Evolutionary conservation across 2,329 filamentous ascomycete genomes (phyloP).

Genomic region (Apiospora marii): DNA sequence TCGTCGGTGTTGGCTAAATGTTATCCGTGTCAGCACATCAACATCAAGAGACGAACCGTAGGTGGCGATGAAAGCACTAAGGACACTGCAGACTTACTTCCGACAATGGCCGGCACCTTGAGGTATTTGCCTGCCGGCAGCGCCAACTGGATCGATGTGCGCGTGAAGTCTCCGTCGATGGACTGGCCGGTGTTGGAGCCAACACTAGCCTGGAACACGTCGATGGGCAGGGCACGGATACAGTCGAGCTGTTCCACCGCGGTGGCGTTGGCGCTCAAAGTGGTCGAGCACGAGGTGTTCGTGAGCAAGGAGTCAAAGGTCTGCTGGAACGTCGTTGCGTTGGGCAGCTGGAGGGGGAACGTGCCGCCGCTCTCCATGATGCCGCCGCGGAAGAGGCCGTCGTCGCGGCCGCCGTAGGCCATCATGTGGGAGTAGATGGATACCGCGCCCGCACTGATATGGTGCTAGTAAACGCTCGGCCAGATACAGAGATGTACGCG

Average conservation of each 20-base stretch:
- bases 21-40: not conserved
- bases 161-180: slow-evolving; percentile 22
- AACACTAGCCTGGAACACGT: not conserved
- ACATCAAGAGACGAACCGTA: not conserved
- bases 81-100: not conserved
- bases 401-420: slow-evolving; percentile 63
- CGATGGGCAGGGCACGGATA: not conserved
- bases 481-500: too few species aligned
- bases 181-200: slow-evolving; percentile 17
- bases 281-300: slow-evolving; percentile 44
- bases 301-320: slow-evolving; percentile 46
- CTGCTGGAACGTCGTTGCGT: slow-evolving; percentile 44
- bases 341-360: slow-evolving; percentile 40
- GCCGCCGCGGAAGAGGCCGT: slow-evolving; percentile 60
- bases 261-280: not conserved
- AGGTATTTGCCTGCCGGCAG: not conserved
- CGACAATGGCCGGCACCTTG: not conserved
- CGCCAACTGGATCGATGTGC: slow-evolving; percentile 21
- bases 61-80: too few species aligned
- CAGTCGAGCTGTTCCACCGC: not conserved
- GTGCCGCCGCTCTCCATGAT: slow-evolving; percentile 61
- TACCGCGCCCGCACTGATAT: slow-evolving; percentile 50
- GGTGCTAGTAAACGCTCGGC: not conserved
- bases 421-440: slow-evolving; percentile 41
- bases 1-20: slow-evolving; percentile 36